These are phyloP conservation scores for Colletotrichum sp. DNA, from an alignment of 2,329 filamentous ascomycete species.

Conservation along the genomic window DNA sequence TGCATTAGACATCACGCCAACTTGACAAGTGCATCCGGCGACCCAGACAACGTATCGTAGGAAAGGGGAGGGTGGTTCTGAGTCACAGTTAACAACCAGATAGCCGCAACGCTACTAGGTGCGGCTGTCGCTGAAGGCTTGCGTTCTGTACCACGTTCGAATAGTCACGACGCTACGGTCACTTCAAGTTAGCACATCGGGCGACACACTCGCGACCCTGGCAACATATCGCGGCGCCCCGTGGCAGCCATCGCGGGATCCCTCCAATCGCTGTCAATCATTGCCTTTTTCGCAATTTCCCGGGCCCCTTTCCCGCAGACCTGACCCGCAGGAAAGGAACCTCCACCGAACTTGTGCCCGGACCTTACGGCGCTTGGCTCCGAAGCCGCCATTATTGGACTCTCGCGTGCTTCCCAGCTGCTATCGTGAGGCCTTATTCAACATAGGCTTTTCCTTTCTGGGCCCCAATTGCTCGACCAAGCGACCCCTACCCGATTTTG, in stretches of 20 bases:
- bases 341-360: not conserved
- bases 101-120: not conserved
- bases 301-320: not conserved
- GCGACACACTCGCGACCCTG: not conserved
- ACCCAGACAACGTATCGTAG: not conserved
- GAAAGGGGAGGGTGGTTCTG: not conserved
- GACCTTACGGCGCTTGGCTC: constrained; percentile 4
- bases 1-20: not conserved
- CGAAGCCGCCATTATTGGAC: not conserved
- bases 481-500: not conserved
- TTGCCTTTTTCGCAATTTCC: constrained; percentile 18
- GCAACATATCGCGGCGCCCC: not conserved
- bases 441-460: not conserved
- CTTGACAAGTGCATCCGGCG: not conserved
- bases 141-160: not conserved
- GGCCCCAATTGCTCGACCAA: not conserved
- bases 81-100: not conserved
- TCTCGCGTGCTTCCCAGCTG: not conserved
- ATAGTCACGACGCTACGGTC: not conserved
- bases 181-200: constrained; percentile 4
- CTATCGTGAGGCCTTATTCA: not conserved
- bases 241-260: constrained; percentile 1
- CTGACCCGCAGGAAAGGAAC: not conserved
- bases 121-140: not conserved
- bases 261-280: constrained; percentile 19